Evolutionary conservation across 768 basidiomycete species (phyloP), one percentile per base, ranked within the genome.

Genomic region (Pleurotus ostreatus): DNA sequence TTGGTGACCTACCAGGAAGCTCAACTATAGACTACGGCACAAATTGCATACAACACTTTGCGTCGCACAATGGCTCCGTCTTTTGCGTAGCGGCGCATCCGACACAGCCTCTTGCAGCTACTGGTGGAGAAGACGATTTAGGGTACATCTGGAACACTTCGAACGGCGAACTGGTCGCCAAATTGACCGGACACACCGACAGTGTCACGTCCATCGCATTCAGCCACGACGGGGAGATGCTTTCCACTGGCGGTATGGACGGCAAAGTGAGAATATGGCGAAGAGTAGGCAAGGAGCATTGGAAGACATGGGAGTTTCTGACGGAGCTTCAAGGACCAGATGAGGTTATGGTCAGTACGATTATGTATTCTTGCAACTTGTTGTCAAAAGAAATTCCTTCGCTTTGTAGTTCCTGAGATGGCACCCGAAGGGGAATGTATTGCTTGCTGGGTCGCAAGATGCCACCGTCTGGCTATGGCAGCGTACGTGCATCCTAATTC

Each of bases 211-310:
- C 78, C 54, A 78, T 81, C 3, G 86, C 79, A 18, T 99, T 91
- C 81, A 96, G 85, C 67, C 63, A 75, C 0, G 96, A 98, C 67
- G 97, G 97, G 2, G 89, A 97, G 72, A 80, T 97, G 81, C 79
- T 95, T 56, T 86, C 95, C 13, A 97, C 95, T 0, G 97, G 96
- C 8, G 97, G 97, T 0, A 98, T 99, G 97, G 97, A 99, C 65
- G 97, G 97, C 7, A 87, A 85, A 68, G 87, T 98, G 39, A 79
- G 95, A 59, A 74, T 99, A 59, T 99, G 97, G 97, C 76, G 88
- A 66, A 78, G 93, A 63, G 88, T 93, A 12, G 88, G 85, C 4
- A 87, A 76, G 61, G 84, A 86, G 45, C 72, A 86, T 58, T 89
- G 85, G 73, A 81, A 76, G 59, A 81, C 74, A 52, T 99, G 97